phyloP scores from a whole-genome alignment of 2,329 filamentous ascomycete species.

The Ilyonectria mors-panacis region DNA sequence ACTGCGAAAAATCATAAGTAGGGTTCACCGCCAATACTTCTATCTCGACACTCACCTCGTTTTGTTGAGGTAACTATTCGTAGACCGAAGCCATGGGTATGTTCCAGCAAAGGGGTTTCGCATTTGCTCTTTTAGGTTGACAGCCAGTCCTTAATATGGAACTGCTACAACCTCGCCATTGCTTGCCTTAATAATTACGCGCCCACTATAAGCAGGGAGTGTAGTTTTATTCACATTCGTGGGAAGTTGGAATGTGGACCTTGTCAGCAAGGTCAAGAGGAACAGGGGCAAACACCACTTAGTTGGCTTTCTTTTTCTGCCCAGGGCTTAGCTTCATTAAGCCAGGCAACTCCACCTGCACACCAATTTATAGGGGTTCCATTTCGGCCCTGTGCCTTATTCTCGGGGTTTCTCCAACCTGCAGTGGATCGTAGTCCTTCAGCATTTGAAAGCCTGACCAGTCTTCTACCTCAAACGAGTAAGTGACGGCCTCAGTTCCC shows the following conservation, averaged over 20 bases:
- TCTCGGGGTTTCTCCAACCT: constrained; percentile 46
- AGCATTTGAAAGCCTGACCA: constrained; percentile 37
- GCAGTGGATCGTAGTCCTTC: constrained; percentile 39
- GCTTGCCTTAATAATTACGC: constrained; percentile 49
- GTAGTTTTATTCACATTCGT: constrained; percentile 14
- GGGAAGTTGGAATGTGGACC: constrained; percentile 19
- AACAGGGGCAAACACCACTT: background rate
- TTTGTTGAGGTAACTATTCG: constrained; percentile 1
- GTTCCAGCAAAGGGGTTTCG: constrained; percentile 21
- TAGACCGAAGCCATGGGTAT: constrained; percentile 11
- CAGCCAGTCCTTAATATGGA: constrained; percentile 49
- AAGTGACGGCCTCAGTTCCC: constrained; percentile 52
- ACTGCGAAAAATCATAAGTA: background rate
- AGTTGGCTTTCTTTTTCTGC: constrained; percentile 15
- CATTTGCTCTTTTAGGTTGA: constrained; percentile 9
- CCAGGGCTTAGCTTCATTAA: constrained; percentile 38
- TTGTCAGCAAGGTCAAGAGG: background rate
- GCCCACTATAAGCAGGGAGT: constrained; percentile 54
- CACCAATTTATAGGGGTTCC: constrained; percentile 17
- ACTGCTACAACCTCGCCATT: constrained; percentile 51
- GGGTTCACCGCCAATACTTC: background rate
- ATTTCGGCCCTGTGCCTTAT: background rate
- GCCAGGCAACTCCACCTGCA: constrained; percentile 16
- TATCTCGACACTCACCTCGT: constrained; percentile 11
- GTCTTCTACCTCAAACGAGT: constrained; percentile 53